phyloP scores from a whole-genome alignment of 768 basidiomycete genomes.

The Kwoniella bestiolae region DNA sequence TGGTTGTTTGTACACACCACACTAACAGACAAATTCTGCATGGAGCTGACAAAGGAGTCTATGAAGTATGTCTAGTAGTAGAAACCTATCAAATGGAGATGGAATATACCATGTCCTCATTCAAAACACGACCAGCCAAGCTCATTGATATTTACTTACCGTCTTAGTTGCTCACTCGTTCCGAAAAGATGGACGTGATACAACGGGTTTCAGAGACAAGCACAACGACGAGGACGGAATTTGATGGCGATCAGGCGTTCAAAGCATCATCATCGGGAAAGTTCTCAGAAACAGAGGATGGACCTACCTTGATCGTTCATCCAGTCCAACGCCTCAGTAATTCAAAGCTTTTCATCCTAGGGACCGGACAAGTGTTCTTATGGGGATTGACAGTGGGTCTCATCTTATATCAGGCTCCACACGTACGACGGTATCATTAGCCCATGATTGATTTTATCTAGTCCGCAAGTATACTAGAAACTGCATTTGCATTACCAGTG shows the following conservation, averaged over 20 bases:
- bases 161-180: too few relatives aligned
- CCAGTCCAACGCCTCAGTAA: not conserved
- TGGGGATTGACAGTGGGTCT: not conserved
- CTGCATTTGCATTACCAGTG: not conserved
- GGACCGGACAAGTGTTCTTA: not conserved
- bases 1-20: not conserved
- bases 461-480: not conserved
- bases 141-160: too few relatives aligned
- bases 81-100: too few relatives aligned
- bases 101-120: too few relatives aligned
- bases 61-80: not conserved
- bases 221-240: not conserved
- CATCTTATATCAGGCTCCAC: too few relatives aligned
- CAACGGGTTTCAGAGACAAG: not conserved
- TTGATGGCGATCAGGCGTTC: not conserved
- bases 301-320: not conserved
- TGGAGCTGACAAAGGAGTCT: not conserved
- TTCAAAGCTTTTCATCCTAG: not conserved
- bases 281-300: not conserved
- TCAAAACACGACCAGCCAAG: too few relatives aligned
- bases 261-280: not conserved
- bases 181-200: not conserved
- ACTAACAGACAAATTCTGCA: not conserved
- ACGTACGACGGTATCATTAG: too few relatives aligned
- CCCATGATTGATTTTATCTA: too few relatives aligned